Base-by-base conservation (phyloP, 441 rosid genomes). In the Jatropha multifida region DNA sequence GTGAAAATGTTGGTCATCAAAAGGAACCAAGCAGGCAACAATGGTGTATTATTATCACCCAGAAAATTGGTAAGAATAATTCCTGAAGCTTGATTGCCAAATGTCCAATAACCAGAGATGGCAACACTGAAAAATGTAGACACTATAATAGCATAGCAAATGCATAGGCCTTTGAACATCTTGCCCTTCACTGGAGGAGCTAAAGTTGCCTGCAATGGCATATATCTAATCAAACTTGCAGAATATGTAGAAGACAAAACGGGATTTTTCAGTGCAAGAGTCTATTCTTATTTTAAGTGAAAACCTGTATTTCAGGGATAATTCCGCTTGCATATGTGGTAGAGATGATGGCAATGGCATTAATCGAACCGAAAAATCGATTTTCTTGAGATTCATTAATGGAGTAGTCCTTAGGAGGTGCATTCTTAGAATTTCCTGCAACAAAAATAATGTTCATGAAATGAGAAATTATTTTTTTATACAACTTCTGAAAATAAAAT, bases 301-400 rank as follows among this genome's bases (percentile, higher is more conserved):
- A 75, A 67, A 85, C 89, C 86, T 89, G 90, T 65, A 90, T 90
- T 80, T 90, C 90, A 2, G 92, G 92, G 26, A 90, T 82, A 12
- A 90, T 90, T 65, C 90, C 90, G 51, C 87, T 69, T 4, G 79
- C 92, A 69, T 76, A 87, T 1, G 83, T 79, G 37, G 90, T 88
- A 26, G 85, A 74, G 2, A 87, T 86, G 78, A 88, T 86, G 18
- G 90, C 81, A 68, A 88, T 82, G n/a, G 80, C 90, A 66, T 84
- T 88, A 38, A 86, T 70, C n/a, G 85, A 80, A 10, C 86, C 84
- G 1, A 84, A 71, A 42, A 87, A n/a, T 2, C 37, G 81, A 65
- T 78, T 77, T 40, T 20, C 69, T 46, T 13, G 49, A 9, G 78
- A 78, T n/a, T 88, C 90, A 1, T 77, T 44, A 0, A 82, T n/a